Conservation (phyloP, 2,329 filamentous ascomycete genomes). For the Chaetothyriales sp. region DNA sequence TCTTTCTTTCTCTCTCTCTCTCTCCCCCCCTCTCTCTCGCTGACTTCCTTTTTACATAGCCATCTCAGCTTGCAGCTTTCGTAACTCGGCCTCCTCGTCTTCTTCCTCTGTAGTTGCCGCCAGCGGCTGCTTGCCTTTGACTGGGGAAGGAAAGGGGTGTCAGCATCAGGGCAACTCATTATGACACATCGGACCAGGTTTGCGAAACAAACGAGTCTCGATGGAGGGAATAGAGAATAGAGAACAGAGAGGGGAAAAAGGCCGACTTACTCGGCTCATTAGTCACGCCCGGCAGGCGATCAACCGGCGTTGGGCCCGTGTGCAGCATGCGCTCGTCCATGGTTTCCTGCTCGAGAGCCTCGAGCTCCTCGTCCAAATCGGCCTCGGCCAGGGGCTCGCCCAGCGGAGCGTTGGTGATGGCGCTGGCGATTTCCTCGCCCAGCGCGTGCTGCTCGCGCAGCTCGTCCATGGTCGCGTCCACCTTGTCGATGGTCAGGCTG, state of each 20-base stretch:
- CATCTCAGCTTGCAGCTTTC: slow-evolving; percentile 92
- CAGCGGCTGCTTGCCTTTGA: slow-evolving; percentile 31
- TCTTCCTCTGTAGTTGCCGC: slow-evolving; percentile 50
- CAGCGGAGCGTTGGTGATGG: slow-evolving; percentile 59
- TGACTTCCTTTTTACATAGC: slow-evolving; percentile 55
- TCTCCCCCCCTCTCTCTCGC: neutral
- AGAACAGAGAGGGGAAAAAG: neutral
- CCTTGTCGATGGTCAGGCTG: slow-evolving; percentile 82
- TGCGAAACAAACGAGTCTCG: too few relatives aligned
- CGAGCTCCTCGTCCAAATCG: slow-evolving; percentile 75
- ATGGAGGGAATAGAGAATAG: neutral
- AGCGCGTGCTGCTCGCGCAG: slow-evolving; percentile 84
- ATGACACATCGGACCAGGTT: neutral
- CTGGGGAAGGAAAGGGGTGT: slow-evolving; percentile 7
- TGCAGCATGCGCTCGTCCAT: slow-evolving; percentile 89
- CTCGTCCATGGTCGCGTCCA: slow-evolving; percentile 88
- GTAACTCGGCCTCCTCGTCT: slow-evolving; percentile 88
- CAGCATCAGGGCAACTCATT: neutral
- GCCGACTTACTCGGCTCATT: slow-evolving; percentile 60
- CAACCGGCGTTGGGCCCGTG: slow-evolving; percentile 70
- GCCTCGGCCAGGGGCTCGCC: slow-evolving; percentile 66
- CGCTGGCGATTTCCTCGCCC: slow-evolving; percentile 80
- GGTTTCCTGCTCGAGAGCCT: slow-evolving; percentile 76
- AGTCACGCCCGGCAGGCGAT: slow-evolving; percentile 60
- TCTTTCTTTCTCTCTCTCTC: neutral